Conservation (phyloP, 768 basidiomycete genomes). For the Suillus luteus region DNA sequence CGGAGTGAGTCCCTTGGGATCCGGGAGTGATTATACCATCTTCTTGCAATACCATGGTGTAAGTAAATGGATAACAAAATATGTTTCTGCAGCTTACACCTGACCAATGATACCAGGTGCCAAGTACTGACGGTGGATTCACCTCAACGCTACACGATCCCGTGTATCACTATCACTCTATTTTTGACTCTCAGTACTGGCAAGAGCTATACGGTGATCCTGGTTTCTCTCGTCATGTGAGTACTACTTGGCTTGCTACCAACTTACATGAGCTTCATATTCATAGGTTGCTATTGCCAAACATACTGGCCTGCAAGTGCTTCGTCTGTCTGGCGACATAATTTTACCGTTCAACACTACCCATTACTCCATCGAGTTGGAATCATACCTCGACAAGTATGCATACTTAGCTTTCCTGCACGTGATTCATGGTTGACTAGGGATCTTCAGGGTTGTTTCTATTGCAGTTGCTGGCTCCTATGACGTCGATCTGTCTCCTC, state of each 20-base stretch:
- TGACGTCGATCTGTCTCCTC: constrained; percentile 42
- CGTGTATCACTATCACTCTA: constrained; percentile 62
- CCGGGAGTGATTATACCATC: constrained; percentile 62
- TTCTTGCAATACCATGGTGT: constrained; percentile 64
- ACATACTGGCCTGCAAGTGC: constrained; percentile 52
- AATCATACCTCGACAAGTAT: constrained; percentile 53
- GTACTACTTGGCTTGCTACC: constrained; percentile 17
- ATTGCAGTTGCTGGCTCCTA: constrained; percentile 22
- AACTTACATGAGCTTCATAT: neutral
- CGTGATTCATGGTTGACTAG: neutral
- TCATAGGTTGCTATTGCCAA: constrained; percentile 59
- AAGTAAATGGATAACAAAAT: neutral
- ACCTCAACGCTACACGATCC: constrained; percentile 41
- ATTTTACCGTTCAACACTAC: constrained; percentile 70
- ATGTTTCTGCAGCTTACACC: neutral
- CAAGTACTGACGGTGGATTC: constrained; percentile 41
- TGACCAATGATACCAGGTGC: constrained; percentile 13
- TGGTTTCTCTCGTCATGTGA: constrained; percentile 58
- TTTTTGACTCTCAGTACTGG: constrained; percentile 62
- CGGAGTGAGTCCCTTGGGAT: constrained; percentile 47
- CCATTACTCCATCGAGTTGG: constrained; percentile 60
- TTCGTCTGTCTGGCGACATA: constrained; percentile 56
- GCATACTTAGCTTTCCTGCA: constrained; percentile 16
- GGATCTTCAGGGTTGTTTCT: constrained; percentile 30
- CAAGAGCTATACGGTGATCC: constrained; percentile 66